Evolutionary conservation across 108 stramenopile genomes (phyloP), one percentile per base, ranked within the genome.

Genomic region (Nannochloropsis gaditana): DNA sequence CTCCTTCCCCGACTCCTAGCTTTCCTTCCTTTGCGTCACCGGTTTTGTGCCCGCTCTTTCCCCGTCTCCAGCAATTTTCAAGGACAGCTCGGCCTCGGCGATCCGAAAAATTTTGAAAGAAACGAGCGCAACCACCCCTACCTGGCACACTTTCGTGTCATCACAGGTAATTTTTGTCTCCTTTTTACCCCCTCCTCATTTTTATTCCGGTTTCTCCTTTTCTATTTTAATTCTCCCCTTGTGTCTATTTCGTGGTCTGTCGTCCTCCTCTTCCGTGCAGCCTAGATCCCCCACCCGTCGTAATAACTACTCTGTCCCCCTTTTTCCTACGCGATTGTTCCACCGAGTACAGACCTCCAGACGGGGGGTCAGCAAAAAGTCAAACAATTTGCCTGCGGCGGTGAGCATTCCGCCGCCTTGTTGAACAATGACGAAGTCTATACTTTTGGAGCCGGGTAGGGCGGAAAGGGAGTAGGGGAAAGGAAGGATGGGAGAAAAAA

Each of bases 11-110:
- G 1, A 1, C 50, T 10, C 10, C 11, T 15, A 17, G 50, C 11
- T 17, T 10, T 50, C 11, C 1, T 50, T 50, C 50, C 1, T 50
- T 50, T 50, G 50, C 50, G 15, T 31, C 80, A 10, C 9, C 80
- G 31, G 21, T 31, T 41, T 9, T 41, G 10, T 41, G 10, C 80
- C 31, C 80, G n/a, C 11, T 81, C 9, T 41, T 2, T 41, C 31
- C 80, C 31, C 21, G 19, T 81, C 31, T 81, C 1, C 31, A 10
- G n/a, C 80, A 81, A 10, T 19, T 86, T 73, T 79, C 83, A 86
- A 50, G 91, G 91, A 31, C 92, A 92, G 87, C 91, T 92, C 8
- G 92, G 92, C 41, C 90, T 90, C 79, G 92, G 91, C 47, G 85
- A 82, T 83, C 87, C 89, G 15, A 83, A 84, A 42, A 17, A 83